Evolutionary conservation across 352 stramenopile species (phyloP).

Genomic region (Globisporangium spiculum): DNA sequence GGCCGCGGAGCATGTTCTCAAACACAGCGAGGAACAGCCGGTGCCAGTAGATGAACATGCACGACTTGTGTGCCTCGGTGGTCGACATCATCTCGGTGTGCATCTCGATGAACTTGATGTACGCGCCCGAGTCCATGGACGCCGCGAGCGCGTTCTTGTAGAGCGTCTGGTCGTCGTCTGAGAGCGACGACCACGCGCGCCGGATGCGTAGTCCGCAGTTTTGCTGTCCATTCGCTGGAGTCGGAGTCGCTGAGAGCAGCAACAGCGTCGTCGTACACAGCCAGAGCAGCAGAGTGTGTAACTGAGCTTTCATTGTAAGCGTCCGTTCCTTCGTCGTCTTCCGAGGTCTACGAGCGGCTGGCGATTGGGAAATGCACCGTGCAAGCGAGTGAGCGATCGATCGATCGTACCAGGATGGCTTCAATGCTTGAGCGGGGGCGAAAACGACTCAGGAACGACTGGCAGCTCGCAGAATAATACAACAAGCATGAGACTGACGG

Average conservation of each 20-base stretch:
- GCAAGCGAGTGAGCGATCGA: no score
- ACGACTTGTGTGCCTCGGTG: constrained; percentile 48
- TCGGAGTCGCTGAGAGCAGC: not conserved
- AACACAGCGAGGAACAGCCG: constrained; percentile 59
- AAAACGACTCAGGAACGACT: not conserved
- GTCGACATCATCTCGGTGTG: constrained; percentile 60
- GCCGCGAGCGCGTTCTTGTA: constrained; percentile 45
- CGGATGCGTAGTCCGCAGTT: constrained; percentile 40
- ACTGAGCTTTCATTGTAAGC: not conserved
- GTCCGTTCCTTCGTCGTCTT: not conserved
- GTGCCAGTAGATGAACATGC: constrained; percentile 86
- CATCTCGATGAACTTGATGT: constrained; percentile 62
- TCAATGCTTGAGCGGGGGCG: not conserved
- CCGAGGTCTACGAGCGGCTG: not conserved
- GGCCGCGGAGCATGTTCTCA: constrained; percentile 80
- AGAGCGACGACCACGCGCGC: constrained; percentile 47
- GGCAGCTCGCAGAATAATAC: not conserved
- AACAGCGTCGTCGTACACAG: not conserved
- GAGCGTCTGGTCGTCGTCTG: constrained; percentile 32
- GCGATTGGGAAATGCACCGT: not conserved
- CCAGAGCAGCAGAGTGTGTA: not conserved
- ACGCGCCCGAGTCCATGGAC: constrained; percentile 52
- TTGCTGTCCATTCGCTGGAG: not conserved
- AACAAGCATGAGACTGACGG: not conserved
- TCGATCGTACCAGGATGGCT: not conserved